Base-by-base conservation (phyloP, 768 basidiomycete species). In the Hygrophorus russula region DNA sequence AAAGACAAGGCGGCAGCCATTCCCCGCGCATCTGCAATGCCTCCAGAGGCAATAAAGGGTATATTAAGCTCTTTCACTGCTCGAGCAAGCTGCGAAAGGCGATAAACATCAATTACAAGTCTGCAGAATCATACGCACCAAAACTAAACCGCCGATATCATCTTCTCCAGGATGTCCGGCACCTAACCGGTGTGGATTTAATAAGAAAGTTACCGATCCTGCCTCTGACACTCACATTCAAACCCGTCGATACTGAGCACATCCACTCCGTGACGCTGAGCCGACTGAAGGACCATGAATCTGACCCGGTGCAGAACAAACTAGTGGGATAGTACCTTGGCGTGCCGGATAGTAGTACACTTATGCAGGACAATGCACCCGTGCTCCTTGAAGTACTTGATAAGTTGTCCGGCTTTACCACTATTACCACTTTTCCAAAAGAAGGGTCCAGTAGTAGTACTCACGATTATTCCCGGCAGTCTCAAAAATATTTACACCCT, bases 91-190 rank as follows among this genome's bases (percentile, higher is more conserved):
- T 91, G 35, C 4, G 19, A 36, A 42, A 51, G 10, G 48, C 5
- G 12, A 37, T 33, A 27, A 40, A 28, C 10, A 49, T 41, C 12
- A 13, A n/a, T 24, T 18, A 40, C 9, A 35, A 19, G 4, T 32
- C 19, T 4, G 15, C 14, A 29, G 17, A 3, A 10, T 29, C 17
- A 12, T 19, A 47, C 57, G 32, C 50, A 89, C 89, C 64, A 96
- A 62, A 2, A 96, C 83, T 17, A 94, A 54, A 3, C 84, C 86
- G 2, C 87, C 86, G 17, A 96, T 84, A 56, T 96, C 93, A 34
- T 94, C 87, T 56, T 96, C 93, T 48, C 93, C 93, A 13, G 90
- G 90, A 60, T 92, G 89, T 18, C 92, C 92, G 24, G 90, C 92
- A 56, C 88, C 87, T 90, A 54, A 18, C 12, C 33, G 45, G n/a